phyloP scores from a whole-genome alignment of 768 basidiomycete species.

The Exidia glandulosa region DNA sequence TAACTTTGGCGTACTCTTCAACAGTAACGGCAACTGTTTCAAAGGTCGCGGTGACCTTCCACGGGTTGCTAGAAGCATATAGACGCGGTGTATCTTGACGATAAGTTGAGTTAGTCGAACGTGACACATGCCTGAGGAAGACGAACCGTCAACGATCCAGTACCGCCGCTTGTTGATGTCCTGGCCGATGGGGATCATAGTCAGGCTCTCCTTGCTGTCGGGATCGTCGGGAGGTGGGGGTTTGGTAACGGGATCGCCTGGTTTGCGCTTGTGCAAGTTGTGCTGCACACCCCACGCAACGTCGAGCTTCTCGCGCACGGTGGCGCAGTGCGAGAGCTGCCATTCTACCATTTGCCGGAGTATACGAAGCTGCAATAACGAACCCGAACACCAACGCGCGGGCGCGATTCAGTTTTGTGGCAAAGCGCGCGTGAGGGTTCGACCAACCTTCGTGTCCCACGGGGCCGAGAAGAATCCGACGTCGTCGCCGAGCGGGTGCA shows the following conservation, averaged over 20 bases:
- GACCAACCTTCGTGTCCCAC: constrained; percentile 73
- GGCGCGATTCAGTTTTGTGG: constrained; percentile 27
- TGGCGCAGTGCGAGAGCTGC: constrained; percentile 57
- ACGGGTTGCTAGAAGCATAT: constrained; percentile 79
- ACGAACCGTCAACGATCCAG: constrained; percentile 86
- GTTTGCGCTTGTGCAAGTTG: constrained; percentile 76
- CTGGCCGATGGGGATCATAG: constrained; percentile 64
- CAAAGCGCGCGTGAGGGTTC: constrained; percentile 5
- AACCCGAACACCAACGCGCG: constrained; percentile 36
- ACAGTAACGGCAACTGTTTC: constrained; percentile 57
- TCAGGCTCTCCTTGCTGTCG: constrained; percentile 53
- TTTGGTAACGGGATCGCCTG: constrained; percentile 38
- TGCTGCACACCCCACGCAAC: constrained; percentile 79
- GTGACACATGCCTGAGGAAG: constrained; percentile 23
- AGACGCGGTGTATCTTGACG: constrained; percentile 69
- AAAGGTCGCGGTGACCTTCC: constrained; percentile 77
- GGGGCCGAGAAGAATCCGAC: constrained; percentile 71
- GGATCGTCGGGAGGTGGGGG: constrained; percentile 37
- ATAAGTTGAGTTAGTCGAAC: not conserved
- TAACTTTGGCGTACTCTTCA: constrained; percentile 57
- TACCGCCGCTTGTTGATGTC: constrained; percentile 67
- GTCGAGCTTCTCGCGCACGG: constrained; percentile 65
- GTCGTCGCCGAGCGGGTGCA: constrained; percentile 62
- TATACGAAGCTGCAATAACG: constrained; percentile 72
- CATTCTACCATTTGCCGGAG: constrained; percentile 78